Evolutionary conservation across 2,329 filamentous ascomycete genomes (phyloP), one percentile per base, ranked within the genome.

Genomic region (Pezicula neosporulosa): DNA sequence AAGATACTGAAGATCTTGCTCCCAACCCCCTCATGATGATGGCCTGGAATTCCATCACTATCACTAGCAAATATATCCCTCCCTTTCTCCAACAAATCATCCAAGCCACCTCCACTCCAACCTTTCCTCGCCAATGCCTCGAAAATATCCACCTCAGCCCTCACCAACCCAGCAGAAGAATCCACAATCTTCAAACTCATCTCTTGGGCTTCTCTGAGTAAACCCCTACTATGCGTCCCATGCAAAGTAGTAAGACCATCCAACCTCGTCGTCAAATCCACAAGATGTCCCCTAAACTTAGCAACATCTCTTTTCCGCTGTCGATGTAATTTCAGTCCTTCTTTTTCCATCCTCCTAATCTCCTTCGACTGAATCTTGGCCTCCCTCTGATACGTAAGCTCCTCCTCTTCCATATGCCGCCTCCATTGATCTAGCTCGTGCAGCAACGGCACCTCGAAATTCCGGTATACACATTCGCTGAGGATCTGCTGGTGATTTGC

Each of bases 401-500:
- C 80, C 62, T 86, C 84, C 59, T 86, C 83, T 53, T 84, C 82
- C 52, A 86, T 80, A 58, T 80, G 77, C 48, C 74, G 74, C 49
- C 77, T 76, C 82, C 83, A 87, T 56, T 77, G 77, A 66, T 87
- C 84, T 28, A 87, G 72, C 68, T 87, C 84, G 68, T 86, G 82
- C n/a, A 87, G 73, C 19, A 87, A 71, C 4, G 84, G 84, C 36
- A 87, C 82, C 67, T 87, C 84, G 64, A 87, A 87, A 52, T 75
- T 77, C 49, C 83, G 76, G 67, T 87, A 87, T 8, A 87, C 81
- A 0, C 82, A 86, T 68, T 87, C 84, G 56, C 77, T 81, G 3
- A 87, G 76, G 60, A 87, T 87, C 63, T 86, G 82, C 66, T 86
- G 81, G 71, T 87, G 84, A 68, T 87, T 87, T 43, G 83, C 83